Conservation (phyloP, 2,329 filamentous ascomycete genomes). For the Xylaria sp. region DNA sequence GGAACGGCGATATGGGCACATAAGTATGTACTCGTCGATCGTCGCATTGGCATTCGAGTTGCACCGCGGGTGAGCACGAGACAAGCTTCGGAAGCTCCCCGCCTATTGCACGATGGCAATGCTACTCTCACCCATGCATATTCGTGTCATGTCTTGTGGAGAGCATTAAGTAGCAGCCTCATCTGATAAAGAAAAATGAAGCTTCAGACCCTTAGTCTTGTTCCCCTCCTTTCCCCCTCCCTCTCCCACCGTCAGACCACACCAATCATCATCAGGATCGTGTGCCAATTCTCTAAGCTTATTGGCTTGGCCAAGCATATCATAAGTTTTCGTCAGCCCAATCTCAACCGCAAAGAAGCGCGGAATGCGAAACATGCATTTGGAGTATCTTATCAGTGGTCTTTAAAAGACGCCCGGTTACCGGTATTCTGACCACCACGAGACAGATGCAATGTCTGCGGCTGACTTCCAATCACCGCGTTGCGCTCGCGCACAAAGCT, state of each 20-base stretch:
- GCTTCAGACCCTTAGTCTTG: conserved; percentile 14
- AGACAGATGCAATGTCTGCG: conserved; percentile 7
- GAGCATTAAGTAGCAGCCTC: conserved; percentile 31
- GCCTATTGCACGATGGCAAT: conserved; percentile 9
- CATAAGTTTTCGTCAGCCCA: conserved; percentile 5
- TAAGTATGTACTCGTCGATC: conserved; percentile 28
- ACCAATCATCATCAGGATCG: conserved; percentile 17
- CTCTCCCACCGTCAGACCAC: conserved; percentile 5
- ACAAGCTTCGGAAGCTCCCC: conserved; percentile 17
- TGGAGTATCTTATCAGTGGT: conserved; percentile 18
- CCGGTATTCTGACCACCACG: conserved; percentile 18
- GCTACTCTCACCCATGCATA: conserved; percentile 19
- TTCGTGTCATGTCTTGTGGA: conserved; percentile 31
- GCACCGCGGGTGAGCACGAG: conserved; percentile 25
- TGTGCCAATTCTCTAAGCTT: conserved; percentile 24
- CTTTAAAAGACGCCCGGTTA: conserved; percentile 13
- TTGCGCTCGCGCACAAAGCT: conserved; percentile 42
- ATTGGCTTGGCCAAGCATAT: conserved; percentile 22
- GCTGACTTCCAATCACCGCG: conserved; percentile 35
- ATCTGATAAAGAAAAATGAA: conserved; percentile 19
- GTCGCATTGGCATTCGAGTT: conserved; percentile 19
- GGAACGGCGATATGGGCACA: conserved; percentile 12
- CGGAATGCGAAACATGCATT: conserved; percentile 31
- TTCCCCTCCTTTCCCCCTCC: conserved; percentile 1
- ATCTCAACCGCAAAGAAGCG: conserved; percentile 25